These are phyloP conservation scores for Penicillium griseofulvum DNA, from an alignment of 2,329 filamentous ascomycete genomes.

Conservation along the genomic window DNA sequence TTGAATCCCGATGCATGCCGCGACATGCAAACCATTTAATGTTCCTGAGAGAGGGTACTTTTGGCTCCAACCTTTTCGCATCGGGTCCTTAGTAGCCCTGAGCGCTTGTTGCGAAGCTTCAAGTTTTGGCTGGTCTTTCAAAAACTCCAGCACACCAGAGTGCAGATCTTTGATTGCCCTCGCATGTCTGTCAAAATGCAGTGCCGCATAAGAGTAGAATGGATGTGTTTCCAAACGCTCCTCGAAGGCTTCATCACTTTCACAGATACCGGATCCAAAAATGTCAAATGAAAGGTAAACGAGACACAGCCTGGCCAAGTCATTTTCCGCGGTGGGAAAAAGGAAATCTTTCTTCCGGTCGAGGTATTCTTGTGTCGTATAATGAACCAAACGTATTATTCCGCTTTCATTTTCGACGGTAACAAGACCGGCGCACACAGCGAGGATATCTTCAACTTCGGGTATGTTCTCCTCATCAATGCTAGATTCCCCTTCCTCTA, in stretches of 20 bases:
- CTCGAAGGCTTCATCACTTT: neutral
- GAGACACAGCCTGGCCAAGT: neutral
- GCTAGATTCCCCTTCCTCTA: conserved; percentile 25
- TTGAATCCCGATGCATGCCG: neutral
- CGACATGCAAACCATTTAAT: neutral
- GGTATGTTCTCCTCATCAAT: conserved; percentile 40
- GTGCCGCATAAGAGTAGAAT: neutral
- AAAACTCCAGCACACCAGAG: neutral
- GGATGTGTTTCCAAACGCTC: neutral
- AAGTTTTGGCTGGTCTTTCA: neutral
- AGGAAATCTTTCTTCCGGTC: conserved; percentile 6
- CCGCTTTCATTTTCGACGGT: conserved; percentile 30
- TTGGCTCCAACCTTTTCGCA: neutral
- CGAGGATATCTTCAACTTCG: conserved; percentile 22
- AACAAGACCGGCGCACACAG: conserved; percentile 35
- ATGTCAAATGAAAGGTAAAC: neutral
- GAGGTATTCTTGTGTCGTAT: conserved; percentile 36
- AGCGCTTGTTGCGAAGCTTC: neutral
- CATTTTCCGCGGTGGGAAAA: conserved; percentile 4
- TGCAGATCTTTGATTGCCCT: neutral
- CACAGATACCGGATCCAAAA: neutral
- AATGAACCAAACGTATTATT: conserved; percentile 35
- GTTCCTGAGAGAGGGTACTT: too few species aligned
- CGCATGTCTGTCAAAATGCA: neutral
- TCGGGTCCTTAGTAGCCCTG: neutral